Percentiles rank a stretch among this genome's conserved stretches.
Conservation (phyloP, 2,329 filamentous ascomycete genomes). For the Cercospora nicotianae region DNA sequence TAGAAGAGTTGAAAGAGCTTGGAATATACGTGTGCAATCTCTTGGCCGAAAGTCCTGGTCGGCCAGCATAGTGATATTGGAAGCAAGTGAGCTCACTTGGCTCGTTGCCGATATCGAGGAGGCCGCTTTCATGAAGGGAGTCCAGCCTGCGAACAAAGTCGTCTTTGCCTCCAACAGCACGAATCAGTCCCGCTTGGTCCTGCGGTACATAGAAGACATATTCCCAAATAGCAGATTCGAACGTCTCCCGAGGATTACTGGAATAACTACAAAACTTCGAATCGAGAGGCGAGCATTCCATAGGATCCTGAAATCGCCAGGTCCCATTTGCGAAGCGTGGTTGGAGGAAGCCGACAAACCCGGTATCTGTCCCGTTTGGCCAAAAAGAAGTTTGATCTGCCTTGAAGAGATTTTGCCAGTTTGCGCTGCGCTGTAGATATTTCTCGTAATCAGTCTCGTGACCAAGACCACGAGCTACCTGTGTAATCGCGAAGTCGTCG, state of each 20-base stretch:
- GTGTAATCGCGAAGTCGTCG: conserved; percentile 68
- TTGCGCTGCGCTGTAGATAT: conserved; percentile 63
- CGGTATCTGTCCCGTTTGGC: conserved; percentile 57
- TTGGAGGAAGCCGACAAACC: conserved; percentile 69
- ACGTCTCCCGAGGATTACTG: conserved; percentile 61
- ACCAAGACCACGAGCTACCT: conserved; percentile 62
- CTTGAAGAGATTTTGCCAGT: conserved; percentile 75
- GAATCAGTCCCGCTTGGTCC: conserved; percentile 40
- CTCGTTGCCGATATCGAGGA: conserved; percentile 48
- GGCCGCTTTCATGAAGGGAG: conserved; percentile 44
- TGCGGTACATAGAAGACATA: conserved; percentile 61
- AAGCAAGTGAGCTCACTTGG: conserved; percentile 47
- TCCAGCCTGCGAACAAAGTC: conserved; percentile 43
- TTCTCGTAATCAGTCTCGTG: conserved; percentile 53
- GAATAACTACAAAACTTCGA: conserved; percentile 50
- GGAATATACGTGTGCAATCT: conserved; percentile 28
- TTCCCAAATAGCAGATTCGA: conserved; percentile 69
- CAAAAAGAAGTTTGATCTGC: conserved; percentile 53
- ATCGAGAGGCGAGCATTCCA: conserved; percentile 53
- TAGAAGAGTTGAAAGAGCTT: conserved; percentile 23
- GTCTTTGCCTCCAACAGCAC: conserved; percentile 43
- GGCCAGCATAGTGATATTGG: conserved; percentile 46
- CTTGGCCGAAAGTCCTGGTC: conserved; percentile 37
- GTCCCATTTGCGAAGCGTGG: conserved; percentile 66
- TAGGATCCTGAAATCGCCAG: conserved; percentile 66